Percentiles rank a stretch among this genome's conserved stretches.
Evolutionary conservation across 2,329 filamentous ascomycete species (phyloP).

Genomic region (Decorospora gaudefroyi): DNA sequence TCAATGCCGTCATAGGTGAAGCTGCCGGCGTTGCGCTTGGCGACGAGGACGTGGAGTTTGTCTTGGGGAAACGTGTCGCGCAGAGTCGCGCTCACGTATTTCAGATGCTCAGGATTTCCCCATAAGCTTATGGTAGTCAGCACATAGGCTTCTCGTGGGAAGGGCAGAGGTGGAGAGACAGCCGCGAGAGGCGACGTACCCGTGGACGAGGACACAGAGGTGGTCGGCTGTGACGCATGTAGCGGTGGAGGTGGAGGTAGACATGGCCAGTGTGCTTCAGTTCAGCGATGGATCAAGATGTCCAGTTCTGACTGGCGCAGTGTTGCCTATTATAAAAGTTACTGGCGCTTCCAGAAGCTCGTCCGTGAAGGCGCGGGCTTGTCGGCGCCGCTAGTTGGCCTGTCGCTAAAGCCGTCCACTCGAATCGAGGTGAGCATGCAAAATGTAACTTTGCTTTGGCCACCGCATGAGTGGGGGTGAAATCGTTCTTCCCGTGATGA

Average conservation of each 20-base stretch:
- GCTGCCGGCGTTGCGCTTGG: slow-evolving; percentile 73
- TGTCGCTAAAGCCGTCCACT: too few relatives aligned
- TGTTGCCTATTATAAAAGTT: too few relatives aligned
- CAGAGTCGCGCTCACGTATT: slow-evolving; percentile 67
- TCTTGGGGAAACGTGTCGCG: slow-evolving; percentile 65
- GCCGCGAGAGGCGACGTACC: slow-evolving; percentile 53
- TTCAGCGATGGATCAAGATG: slow-evolving; percentile 14
- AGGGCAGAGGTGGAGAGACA: slow-evolving; percentile 6
- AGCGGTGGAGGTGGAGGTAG: slow-evolving; percentile 11
- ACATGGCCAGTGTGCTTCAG: slow-evolving; percentile 20
- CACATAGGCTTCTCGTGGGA: slow-evolving; percentile 1
- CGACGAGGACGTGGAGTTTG: slow-evolving; percentile 69
- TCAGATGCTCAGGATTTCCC: slow-evolving; percentile 77
- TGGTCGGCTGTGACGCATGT: slow-evolving; percentile 59
- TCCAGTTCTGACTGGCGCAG: too few relatives aligned
- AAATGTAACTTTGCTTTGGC: too few relatives aligned
- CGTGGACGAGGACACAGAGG: slow-evolving; percentile 77
- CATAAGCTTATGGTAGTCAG: slow-evolving; percentile 62
- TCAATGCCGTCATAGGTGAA: slow-evolving; percentile 72
- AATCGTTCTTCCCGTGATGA: too few relatives aligned
- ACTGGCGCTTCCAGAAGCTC: too few relatives aligned
- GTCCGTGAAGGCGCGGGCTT: too few relatives aligned
- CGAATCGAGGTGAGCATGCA: too few relatives aligned
- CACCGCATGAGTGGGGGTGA: too few relatives aligned
- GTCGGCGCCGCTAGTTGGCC: too few relatives aligned